phyloP scores from a whole-genome alignment of 352 stramenopile species.

The Phytopythium oedochilum region DNA sequence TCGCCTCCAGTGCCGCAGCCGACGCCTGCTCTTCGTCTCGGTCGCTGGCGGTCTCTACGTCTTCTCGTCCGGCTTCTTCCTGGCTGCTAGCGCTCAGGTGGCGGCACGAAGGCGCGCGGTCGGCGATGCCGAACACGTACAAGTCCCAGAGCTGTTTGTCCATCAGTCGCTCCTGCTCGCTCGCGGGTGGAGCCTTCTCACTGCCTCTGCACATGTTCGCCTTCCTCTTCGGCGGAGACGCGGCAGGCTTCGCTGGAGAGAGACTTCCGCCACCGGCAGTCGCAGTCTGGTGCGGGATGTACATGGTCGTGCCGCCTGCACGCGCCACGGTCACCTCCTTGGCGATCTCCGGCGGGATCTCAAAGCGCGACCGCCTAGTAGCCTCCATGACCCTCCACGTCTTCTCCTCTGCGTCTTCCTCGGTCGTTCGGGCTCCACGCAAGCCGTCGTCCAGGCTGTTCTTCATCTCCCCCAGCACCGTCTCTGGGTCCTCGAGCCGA shows the following conservation, averaged over 20 bases:
- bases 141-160: slow-evolving; percentile 59
- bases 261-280: neutral
- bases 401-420: neutral
- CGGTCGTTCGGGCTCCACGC: neutral
- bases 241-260: no score
- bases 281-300: slow-evolving; percentile 22
- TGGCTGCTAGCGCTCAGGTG: no score
- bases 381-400: neutral
- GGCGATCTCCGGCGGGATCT: neutral
- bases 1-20: slow-evolving; percentile 18
- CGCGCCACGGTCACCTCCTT: slow-evolving; percentile 28
- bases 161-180: slow-evolving; percentile 28
- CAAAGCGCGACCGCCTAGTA: neutral
- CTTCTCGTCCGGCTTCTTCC: no score
- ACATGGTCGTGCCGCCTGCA: slow-evolving; percentile 45
- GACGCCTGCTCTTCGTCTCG: neutral
- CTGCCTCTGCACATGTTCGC: no score
- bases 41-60: neutral
- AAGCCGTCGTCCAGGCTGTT: neutral
- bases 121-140: slow-evolving; percentile 50
- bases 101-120: slow-evolving; percentile 22
- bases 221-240: no score
- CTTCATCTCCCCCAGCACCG: neutral
- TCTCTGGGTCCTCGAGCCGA: neutral
- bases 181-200: neutral